Conservation (phyloP, 257 asterid species). For the Sherardia arvensis region DNA sequence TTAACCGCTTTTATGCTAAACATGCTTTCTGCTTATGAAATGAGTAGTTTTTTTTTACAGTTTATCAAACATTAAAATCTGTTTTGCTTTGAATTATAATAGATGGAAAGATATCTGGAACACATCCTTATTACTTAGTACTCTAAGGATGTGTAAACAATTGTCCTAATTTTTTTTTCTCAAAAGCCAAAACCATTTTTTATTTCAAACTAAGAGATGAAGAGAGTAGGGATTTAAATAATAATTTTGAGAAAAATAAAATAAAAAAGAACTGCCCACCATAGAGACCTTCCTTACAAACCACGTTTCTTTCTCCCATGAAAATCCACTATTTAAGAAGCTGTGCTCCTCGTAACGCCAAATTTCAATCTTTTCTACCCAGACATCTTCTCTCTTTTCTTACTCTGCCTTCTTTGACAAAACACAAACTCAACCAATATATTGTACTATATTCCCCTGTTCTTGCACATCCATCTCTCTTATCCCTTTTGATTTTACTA, state of each 20-base stretch:
- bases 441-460: background rate
- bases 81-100: no score
- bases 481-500: background rate
- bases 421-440: background rate
- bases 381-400: background rate
- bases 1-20: no score
- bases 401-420: background rate
- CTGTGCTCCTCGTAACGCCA: conserved; percentile 9
- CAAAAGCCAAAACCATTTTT: no score
- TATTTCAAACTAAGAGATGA: no score
- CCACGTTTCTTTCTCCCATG: conserved; percentile 25
- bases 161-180: no score
- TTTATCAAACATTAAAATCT: no score
- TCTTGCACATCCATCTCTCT: background rate
- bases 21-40: no score
- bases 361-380: conserved; percentile 8
- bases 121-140: no score
- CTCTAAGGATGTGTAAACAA: no score
- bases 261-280: conserved; percentile 18
- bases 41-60: no score
- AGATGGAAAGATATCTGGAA: no score
- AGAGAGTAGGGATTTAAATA: background rate
- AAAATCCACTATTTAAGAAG: conserved; percentile 22
- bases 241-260: background rate
- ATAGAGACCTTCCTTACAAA: conserved; percentile 15